A percentile compares a stretch with the other conserved stretches of the same genome.
These are phyloP conservation scores for Prunella vulgaris DNA, from an alignment of 257 asterid genomes.

Conservation along the genomic window DNA sequence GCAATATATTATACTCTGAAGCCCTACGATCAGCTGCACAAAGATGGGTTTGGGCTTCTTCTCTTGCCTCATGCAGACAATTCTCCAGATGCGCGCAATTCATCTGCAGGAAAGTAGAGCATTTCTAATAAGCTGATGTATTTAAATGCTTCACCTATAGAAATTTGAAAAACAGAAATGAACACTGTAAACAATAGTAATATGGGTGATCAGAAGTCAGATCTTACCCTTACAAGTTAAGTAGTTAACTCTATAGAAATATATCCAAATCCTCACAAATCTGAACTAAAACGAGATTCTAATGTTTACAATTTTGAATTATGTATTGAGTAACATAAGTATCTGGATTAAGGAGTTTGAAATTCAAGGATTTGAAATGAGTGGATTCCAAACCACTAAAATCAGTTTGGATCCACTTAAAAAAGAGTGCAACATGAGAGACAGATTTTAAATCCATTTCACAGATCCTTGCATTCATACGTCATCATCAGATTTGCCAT, in stretches of 20 bases:
- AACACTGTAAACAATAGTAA: not conserved
- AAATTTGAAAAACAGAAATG: constrained; percentile 1
- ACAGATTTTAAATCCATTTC: not conserved
- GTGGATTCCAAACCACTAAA: not conserved
- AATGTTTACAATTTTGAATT: not conserved
- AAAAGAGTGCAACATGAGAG: not conserved
- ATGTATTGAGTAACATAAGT: not conserved
- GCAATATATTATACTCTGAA: constrained; percentile 75
- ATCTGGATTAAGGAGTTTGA: not conserved
- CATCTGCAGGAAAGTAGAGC: constrained; percentile 51
- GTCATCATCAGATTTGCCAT: not conserved
- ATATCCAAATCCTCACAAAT: not conserved
- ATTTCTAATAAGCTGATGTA: not conserved
- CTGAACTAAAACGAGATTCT: not conserved
- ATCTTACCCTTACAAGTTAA: not conserved
- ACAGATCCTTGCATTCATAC: not conserved
- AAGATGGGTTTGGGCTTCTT: constrained; percentile 94
- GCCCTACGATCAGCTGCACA: constrained; percentile 94
- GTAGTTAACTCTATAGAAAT: not conserved
- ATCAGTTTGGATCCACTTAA: not conserved
- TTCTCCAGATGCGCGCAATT: constrained; percentile 94
- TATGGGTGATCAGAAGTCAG: not conserved
- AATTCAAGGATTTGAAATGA: not conserved
- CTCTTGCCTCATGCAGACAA: constrained; percentile 91
- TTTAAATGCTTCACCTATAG: not conserved